These are phyloP conservation scores for Tricholoma hemisulphureum DNA, from an alignment of 768 basidiomycete species.

Conservation along the genomic window DNA sequence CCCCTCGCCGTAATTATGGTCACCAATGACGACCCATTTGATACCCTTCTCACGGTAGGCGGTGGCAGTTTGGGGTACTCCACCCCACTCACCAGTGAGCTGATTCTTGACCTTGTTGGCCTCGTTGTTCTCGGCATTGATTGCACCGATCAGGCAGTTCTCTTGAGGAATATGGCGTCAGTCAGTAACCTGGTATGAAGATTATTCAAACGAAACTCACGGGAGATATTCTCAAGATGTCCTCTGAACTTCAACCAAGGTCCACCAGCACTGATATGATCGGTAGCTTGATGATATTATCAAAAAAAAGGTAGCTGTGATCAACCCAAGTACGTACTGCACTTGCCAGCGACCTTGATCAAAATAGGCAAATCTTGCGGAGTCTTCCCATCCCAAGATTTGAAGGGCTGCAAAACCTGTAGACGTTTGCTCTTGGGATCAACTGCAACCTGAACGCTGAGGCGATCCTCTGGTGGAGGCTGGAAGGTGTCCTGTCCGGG, in stretches of 20 bases:
- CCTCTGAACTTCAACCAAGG: constrained; percentile 99
- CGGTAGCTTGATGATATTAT: constrained; percentile 54
- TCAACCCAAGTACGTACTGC: constrained; percentile 60
- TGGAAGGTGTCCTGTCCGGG: constrained; percentile 98
- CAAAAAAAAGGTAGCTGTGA: neutral
- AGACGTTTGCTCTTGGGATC: constrained; percentile 84
- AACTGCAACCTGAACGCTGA: constrained; percentile 83
- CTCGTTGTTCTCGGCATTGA: constrained; percentile 92
- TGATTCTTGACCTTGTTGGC: constrained; percentile 96
- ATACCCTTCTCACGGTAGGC: constrained; percentile 86
- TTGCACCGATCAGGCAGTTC: constrained; percentile 97
- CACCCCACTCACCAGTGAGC: constrained; percentile 78
- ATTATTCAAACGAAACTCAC: constrained; percentile 39
- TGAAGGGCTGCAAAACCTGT: constrained; percentile 86
- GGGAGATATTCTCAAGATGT: constrained; percentile 97
- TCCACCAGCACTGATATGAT: constrained; percentile 96
- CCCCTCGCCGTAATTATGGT: constrained; percentile 96
- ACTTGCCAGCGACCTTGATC: constrained; percentile 99
- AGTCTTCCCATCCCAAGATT: constrained; percentile 91
- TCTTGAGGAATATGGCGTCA: constrained; percentile 43
- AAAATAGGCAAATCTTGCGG: constrained; percentile 85
- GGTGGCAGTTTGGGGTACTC: constrained; percentile 83
- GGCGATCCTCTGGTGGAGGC: constrained; percentile 83
- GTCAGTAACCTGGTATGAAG: neutral
- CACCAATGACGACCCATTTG: constrained; percentile 98